Evolutionary conservation across 768 basidiomycete species (phyloP).

Genomic region (Leccinum aurantiacum): DNA sequence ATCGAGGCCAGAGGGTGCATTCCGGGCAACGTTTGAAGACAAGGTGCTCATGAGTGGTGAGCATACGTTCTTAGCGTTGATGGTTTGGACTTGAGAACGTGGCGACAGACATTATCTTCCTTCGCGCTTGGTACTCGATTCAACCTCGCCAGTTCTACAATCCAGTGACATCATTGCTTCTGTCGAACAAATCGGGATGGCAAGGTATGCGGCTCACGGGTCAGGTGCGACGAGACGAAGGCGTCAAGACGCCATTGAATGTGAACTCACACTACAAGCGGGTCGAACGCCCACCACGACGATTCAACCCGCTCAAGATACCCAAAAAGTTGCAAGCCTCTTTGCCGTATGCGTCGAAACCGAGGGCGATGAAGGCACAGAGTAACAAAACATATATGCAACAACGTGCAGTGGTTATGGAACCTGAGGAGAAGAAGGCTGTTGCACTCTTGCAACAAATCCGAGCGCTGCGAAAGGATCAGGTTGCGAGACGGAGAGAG

Average conservation of each 20-base stretch:
- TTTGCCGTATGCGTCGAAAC: slow-evolving; percentile 91
- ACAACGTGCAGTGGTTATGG: slow-evolving; percentile 92
- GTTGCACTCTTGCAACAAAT: slow-evolving; percentile 92
- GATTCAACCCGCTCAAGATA: slow-evolving; percentile 89
- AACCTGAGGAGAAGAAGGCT: slow-evolving; percentile 93
- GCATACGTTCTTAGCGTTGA: slow-evolving; percentile 29
- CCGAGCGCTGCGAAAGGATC: slow-evolving; percentile 86
- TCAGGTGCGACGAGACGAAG: slow-evolving; percentile 84
- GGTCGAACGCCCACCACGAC: slow-evolving; percentile 73
- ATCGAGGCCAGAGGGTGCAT: slow-evolving; percentile 92
- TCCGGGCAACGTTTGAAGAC: slow-evolving; percentile 97
- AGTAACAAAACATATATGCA: slow-evolving; percentile 81
- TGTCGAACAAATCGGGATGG: slow-evolving; percentile 84
- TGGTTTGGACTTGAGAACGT: background rate
- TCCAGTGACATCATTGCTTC: slow-evolving; percentile 87
- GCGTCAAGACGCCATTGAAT: slow-evolving; percentile 74
- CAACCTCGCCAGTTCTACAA: slow-evolving; percentile 96
- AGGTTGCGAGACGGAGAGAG: slow-evolving; percentile 71
- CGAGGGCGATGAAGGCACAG: slow-evolving; percentile 78
- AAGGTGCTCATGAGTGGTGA: slow-evolving; percentile 93
- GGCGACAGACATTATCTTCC: slow-evolving; percentile 81
- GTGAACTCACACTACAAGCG: slow-evolving; percentile 88
- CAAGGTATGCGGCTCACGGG: slow-evolving; percentile 95
- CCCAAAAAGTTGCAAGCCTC: slow-evolving; percentile 88
- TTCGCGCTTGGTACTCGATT: slow-evolving; percentile 95